A percentile compares a stretch with the other conserved stretches of the same genome.
Conservation (phyloP, 345 rosid genomes). For the Conringia planisiliqua region DNA sequence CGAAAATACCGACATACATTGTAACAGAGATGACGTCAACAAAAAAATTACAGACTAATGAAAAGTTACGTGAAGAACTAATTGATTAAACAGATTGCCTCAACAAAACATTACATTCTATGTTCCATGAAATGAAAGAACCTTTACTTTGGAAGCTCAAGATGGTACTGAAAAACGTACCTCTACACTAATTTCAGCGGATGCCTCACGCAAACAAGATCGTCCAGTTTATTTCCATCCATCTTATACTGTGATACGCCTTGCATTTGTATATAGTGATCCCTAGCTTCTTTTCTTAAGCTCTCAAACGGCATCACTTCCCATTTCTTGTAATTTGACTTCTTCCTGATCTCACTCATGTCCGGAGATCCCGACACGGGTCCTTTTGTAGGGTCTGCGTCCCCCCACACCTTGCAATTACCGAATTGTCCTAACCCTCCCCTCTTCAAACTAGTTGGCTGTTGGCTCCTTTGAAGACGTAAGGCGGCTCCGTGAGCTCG, state of each 20-base stretch:
- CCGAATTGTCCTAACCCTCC: constrained; percentile 64
- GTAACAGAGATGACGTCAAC: neutral
- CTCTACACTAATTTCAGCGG: constrained; percentile 30
- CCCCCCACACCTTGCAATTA: constrained; percentile 92
- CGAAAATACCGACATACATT: neutral
- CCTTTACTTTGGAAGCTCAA: neutral
- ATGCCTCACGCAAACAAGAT: constrained; percentile 84
- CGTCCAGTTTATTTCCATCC: constrained; percentile 95
- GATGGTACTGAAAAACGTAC: neutral
- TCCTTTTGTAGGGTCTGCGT: constrained; percentile 50
- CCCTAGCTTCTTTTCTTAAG: constrained; percentile 84
- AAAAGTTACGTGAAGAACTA: neutral
- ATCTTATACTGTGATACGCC: constrained; percentile 85
- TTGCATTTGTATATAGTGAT: constrained; percentile 71
- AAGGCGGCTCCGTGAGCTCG: constrained; percentile 79
- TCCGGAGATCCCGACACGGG: constrained; percentile 77
- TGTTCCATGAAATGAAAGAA: neutral
- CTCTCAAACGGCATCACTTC: constrained; percentile 73
- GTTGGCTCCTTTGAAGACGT: constrained; percentile 57
- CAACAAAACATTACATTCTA: constrained; percentile 12
- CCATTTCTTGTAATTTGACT: constrained; percentile 87
- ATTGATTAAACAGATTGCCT: constrained; percentile 7
- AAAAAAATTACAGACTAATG: neutral
- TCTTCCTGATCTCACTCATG: constrained; percentile 69
- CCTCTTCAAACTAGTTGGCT: constrained; percentile 29